Evolutionary conservation across 257 asterid species (phyloP).

Genomic region (Agastache rugosa): DNA sequence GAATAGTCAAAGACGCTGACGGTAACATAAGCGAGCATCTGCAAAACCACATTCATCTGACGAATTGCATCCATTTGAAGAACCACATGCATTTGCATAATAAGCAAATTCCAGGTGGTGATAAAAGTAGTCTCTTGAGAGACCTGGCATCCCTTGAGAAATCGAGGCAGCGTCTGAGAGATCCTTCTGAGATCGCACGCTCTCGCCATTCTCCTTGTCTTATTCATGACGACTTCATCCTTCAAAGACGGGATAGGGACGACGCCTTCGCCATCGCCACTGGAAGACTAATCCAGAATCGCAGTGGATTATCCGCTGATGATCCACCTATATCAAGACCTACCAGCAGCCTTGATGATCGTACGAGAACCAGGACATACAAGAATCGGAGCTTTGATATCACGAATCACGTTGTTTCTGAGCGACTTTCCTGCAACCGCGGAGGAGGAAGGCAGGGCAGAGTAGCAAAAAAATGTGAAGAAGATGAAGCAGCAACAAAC

Average conservation of each 20-base stretch:
- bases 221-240: constrained; percentile 42
- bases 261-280: constrained; percentile 48
- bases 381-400: constrained; percentile 37
- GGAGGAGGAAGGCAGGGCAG: constrained; percentile 35
- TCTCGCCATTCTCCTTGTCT: constrained; percentile 72
- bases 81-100: constrained; percentile 73
- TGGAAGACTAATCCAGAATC: too few species aligned
- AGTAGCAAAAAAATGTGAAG: constrained; percentile 41
- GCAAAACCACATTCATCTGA: constrained; percentile 86
- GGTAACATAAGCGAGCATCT: constrained; percentile 75
- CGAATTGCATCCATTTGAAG: constrained; percentile 96
- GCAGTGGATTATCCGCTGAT: constrained; percentile 26
- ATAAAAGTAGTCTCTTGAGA: constrained; percentile 71
- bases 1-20: constrained; percentile 76
- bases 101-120: constrained; percentile 83
- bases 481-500: constrained; percentile 27
- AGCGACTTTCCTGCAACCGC: constrained; percentile 46
- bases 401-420: background rate
- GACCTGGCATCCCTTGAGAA: constrained; percentile 82
- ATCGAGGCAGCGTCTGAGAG: constrained; percentile 84
- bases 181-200: constrained; percentile 84
- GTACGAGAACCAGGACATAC: constrained; percentile 51
- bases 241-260: constrained; percentile 51
- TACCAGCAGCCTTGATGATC: constrained; percentile 36
- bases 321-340: constrained; percentile 35